Evolutionary conservation across 768 basidiomycete species (phyloP).

Genomic region (Hemileccinum impolitum): DNA sequence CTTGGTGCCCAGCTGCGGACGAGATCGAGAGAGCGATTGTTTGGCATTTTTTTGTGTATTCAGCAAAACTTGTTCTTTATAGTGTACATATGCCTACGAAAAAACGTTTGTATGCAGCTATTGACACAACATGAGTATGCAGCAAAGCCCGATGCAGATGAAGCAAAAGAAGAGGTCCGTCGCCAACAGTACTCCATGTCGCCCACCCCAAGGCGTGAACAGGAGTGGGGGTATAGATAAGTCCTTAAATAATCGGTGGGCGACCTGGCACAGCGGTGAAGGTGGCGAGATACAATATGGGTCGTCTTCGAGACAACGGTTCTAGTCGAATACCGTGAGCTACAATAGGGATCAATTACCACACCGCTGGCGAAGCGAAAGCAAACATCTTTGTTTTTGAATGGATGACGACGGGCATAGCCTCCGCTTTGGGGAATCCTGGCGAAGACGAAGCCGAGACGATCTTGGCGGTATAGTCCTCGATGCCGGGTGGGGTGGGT

Average conservation of each 20-base stretch:
- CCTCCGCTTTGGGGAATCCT: conserved; percentile 19
- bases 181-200: conserved; percentile 23
- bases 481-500: conserved; percentile 52
- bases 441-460: conserved; percentile 40
- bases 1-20: background rate
- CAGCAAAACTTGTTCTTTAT: conserved; percentile 29
- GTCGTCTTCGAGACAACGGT: conserved; percentile 29
- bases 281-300: conserved; percentile 22
- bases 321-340: conserved; percentile 23
- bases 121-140: conserved; percentile 38
- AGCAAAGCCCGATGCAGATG: conserved; percentile 28
- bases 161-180: conserved; percentile 22
- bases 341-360: conserved; percentile 41
- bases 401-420: conserved; percentile 30
- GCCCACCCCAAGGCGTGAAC: conserved; percentile 19
- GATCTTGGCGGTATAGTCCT: conserved; percentile 48
- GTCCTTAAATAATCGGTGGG: conserved; percentile 29
- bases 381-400: conserved; percentile 62
- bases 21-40: background rate
- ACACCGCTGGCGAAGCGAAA: conserved; percentile 55
- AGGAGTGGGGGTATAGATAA: conserved; percentile 31
- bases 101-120: conserved; percentile 31
- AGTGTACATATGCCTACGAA: conserved; percentile 35
- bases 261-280: conserved; percentile 6
- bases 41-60: conserved; percentile 16